Conservation (phyloP, 2,329 filamentous ascomycete species). For the Aspergillus floridensis region DNA sequence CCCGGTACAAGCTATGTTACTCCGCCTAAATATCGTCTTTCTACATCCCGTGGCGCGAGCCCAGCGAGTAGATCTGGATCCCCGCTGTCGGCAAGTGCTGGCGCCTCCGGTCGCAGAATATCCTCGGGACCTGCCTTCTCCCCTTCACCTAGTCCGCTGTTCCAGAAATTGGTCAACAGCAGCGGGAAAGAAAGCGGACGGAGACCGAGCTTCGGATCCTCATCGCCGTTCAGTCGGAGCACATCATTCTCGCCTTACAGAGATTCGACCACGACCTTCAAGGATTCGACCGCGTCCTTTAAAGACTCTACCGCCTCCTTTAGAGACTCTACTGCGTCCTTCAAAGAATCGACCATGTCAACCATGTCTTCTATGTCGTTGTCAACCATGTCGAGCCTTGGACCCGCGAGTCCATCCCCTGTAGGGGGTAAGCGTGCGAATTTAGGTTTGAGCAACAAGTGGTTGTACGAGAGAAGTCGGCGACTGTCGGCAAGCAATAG, state of each 20-base stretch:
- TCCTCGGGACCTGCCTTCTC: constrained; percentile 53
- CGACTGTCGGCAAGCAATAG: constrained; percentile 40
- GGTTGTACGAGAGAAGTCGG: constrained; percentile 80
- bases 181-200: constrained; percentile 43
- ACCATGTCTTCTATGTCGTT: constrained; percentile 27
- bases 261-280: constrained; percentile 22
- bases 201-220: constrained; percentile 52
- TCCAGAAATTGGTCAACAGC: constrained; percentile 64
- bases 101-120: constrained; percentile 33
- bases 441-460: constrained; percentile 84
- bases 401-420: constrained; percentile 68
- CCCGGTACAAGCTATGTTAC: constrained; percentile 75
- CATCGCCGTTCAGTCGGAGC: constrained; percentile 43
- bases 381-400: constrained; percentile 43
- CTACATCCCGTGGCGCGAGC: constrained; percentile 53
- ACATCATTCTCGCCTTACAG: constrained; percentile 36
- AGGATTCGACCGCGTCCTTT: not conserved
- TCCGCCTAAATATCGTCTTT: constrained; percentile 80
- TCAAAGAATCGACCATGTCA: constrained; percentile 2
- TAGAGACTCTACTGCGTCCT: not conserved
- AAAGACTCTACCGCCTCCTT: not conserved
- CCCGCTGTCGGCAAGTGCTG: constrained; percentile 38
- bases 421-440: constrained; percentile 64
- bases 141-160: constrained; percentile 56
- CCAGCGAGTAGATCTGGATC: constrained; percentile 39